Conservation (phyloP, 148 eudicot genomes). For the Salicornia ramosissima region DNA sequence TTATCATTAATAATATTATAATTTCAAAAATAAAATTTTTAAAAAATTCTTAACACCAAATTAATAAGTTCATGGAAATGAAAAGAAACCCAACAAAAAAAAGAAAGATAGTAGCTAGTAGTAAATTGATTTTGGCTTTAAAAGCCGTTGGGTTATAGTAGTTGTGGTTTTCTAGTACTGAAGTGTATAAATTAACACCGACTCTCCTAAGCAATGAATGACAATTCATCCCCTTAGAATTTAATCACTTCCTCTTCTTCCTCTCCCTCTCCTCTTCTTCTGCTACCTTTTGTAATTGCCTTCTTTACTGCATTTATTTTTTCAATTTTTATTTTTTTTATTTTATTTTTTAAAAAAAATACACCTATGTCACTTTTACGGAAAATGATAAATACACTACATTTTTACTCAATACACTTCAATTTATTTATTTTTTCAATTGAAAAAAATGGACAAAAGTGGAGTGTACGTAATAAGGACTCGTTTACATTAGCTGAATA, state of each 20-base stretch:
- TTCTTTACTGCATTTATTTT: slow-evolving; percentile 24
- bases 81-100: not conserved
- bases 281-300: slow-evolving; percentile 27
- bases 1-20: not conserved
- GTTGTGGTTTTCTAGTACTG: slow-evolving; percentile 23
- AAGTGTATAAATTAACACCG: slow-evolving; percentile 19
- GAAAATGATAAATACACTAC: too few species aligned
- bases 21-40: not conserved
- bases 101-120: not conserved
- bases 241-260: not conserved
- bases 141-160: slow-evolving; percentile 35
- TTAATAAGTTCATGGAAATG: too few species aligned
- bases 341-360: too few species aligned
- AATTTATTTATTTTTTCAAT: too few species aligned
- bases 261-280: slow-evolving; percentile 25
- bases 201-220: slow-evolving; percentile 40
- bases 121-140: slow-evolving; percentile 39
- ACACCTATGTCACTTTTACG: too few species aligned
- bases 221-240: slow-evolving; percentile 12
- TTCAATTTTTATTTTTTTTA: not conserved
- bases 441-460: too few species aligned
- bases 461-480: too few species aligned
- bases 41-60: too few species aligned
- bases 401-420: too few species aligned
- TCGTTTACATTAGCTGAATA: too few species aligned